A percentile compares a stretch with the other conserved stretches of the same genome.
Conservation (phyloP, 2,329 filamentous ascomycete genomes). For the Cordyceps tenuipes region DNA sequence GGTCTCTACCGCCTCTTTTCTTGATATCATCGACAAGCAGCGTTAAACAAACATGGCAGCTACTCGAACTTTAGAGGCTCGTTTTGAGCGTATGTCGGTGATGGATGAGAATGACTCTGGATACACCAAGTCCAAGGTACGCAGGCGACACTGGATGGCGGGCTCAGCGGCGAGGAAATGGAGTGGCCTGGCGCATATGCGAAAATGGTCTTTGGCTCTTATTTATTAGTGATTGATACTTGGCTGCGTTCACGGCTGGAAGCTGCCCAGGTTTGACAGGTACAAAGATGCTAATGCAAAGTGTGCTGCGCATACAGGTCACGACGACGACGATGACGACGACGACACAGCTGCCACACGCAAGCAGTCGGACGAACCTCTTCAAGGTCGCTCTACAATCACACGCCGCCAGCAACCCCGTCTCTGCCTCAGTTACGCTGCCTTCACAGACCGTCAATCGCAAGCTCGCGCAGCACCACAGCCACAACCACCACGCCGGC, state of each 20-base stretch:
- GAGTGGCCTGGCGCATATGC: neutral
- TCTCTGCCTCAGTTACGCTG: constrained; percentile 56
- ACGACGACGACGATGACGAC: constrained; percentile 10
- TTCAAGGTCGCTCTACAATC: constrained; percentile 80
- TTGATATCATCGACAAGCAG: neutral
- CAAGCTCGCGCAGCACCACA: constrained; percentile 24
- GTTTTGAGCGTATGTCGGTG: constrained; percentile 83
- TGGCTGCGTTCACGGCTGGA: neutral
- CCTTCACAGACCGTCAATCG: constrained; percentile 57
- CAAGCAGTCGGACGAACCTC: constrained; percentile 65
- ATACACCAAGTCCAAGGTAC: constrained; percentile 72
- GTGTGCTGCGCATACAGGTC: constrained; percentile 15
- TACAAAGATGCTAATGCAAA: constrained; percentile 3
- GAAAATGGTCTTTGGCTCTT: neutral
- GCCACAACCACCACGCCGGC: constrained; percentile 34
- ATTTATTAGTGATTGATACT: neutral
- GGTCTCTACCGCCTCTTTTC: neutral
- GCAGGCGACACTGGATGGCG: constrained; percentile 9
- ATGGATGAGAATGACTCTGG: constrained; percentile 74
- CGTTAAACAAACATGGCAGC: constrained; percentile 34
- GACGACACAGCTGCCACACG: constrained; percentile 38
- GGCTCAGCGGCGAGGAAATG: neutral
- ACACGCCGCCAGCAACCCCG: constrained; percentile 52
- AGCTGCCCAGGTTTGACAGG: neutral
- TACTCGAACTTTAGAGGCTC: constrained; percentile 70